Evolutionary conservation across 768 basidiomycete genomes (phyloP).

Genomic region (Boletellus sp.): DNA sequence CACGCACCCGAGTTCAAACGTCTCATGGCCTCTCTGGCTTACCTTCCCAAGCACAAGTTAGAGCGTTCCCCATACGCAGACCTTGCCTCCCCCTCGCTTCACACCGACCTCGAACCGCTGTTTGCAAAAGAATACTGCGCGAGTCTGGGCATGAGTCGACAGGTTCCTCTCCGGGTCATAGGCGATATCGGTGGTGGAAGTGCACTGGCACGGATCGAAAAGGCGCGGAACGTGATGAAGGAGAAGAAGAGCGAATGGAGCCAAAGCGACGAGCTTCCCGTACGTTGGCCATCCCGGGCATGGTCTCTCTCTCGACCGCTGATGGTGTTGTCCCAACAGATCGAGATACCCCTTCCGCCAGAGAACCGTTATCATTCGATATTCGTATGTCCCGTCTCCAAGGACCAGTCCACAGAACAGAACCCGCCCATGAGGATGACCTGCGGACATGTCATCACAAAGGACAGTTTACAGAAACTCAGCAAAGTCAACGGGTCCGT

Average conservation of each 20-base stretch:
- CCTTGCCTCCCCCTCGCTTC: conserved; percentile 65
- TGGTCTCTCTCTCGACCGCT: background rate
- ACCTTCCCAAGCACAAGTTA: conserved; percentile 65
- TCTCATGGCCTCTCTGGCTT: conserved; percentile 65
- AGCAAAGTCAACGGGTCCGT: conserved; percentile 83
- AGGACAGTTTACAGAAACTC: conserved; percentile 86
- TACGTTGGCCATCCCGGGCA: conserved; percentile 28
- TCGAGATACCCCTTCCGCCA: conserved; percentile 86
- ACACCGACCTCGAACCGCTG: conserved; percentile 73
- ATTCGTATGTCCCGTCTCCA: conserved; percentile 96
- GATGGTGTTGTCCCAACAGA: conserved; percentile 44
- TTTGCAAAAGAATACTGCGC: conserved; percentile 91
- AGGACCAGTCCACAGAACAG: conserved; percentile 88
- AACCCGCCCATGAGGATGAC: conserved; percentile 99
- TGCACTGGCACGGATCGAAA: conserved; percentile 88
- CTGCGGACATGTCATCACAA: conserved; percentile 94
- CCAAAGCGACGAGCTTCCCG: conserved; percentile 84
- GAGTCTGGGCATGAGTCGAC: conserved; percentile 81
- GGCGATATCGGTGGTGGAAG: conserved; percentile 93
- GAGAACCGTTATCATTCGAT: conserved; percentile 94
- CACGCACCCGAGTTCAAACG: conserved; percentile 65
- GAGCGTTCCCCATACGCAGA: conserved; percentile 72
- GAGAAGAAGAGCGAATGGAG: conserved; percentile 93
- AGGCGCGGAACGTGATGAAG: conserved; percentile 89
- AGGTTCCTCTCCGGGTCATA: conserved; percentile 82